These are phyloP conservation scores for Ceratobasidium sp. DNA, from an alignment of 1,284 basidiomycete species.

Conservation along the genomic window DNA sequence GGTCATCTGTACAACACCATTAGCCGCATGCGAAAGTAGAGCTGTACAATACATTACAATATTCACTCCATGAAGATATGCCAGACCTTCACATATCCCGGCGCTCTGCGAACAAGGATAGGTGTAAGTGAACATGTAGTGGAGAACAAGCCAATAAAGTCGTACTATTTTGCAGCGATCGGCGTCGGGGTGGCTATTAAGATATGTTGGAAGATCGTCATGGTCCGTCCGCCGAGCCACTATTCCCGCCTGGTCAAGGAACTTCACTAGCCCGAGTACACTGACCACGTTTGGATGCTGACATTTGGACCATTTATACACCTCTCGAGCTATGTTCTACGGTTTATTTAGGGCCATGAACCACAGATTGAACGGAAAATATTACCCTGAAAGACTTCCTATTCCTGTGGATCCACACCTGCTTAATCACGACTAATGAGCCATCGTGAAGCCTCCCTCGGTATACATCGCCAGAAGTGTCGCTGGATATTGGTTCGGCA, in stretches of 20 bases:
- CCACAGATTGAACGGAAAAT: neutral
- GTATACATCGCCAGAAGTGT: slow-evolving; percentile 13
- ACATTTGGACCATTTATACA: slow-evolving; percentile 14
- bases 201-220: neutral
- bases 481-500: neutral
- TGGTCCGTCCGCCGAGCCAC: neutral
- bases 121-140: neutral
- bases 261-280: neutral
- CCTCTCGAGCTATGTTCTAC: slow-evolving; percentile 2
- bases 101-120: neutral
- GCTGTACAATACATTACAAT: neutral
- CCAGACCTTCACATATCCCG: neutral
- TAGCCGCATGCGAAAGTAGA: neutral
- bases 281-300: neutral
- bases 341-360: neutral
- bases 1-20: neutral
- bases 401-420: neutral
- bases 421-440: neutral
- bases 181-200: neutral
- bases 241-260: neutral
- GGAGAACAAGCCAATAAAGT: neutral
- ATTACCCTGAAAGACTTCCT: no score
- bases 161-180: neutral
- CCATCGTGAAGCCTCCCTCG: neutral
- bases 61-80: neutral